phyloP scores from a whole-genome alignment of 1,284 basidiomycete species.

The Leccinum idahoense region DNA sequence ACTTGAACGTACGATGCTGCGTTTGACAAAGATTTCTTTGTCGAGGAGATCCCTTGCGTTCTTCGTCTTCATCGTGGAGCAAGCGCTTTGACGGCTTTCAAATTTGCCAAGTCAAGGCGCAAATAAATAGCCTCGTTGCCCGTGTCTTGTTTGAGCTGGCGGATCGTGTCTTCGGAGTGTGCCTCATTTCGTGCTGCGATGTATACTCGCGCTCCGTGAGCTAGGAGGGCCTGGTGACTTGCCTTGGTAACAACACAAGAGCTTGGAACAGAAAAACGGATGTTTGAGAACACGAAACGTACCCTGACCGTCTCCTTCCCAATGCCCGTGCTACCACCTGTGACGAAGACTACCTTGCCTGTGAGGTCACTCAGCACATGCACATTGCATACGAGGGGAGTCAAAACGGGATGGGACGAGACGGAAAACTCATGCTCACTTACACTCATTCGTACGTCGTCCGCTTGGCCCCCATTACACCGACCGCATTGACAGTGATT shows the following conservation, averaged over 20 bases:
- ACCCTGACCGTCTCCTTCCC: slow-evolving; percentile 22
- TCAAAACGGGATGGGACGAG: too few relatives aligned
- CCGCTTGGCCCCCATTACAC: too few relatives aligned
- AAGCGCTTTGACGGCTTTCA: slow-evolving; percentile 39
- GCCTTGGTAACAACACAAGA: neutral
- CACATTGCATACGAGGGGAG: too few relatives aligned
- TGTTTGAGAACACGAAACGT: neutral
- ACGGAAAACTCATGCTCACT: too few relatives aligned
- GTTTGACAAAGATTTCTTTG: slow-evolving; percentile 58
- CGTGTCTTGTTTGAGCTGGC: slow-evolving; percentile 39
- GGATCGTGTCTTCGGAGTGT: slow-evolving; percentile 45
- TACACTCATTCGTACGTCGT: too few relatives aligned
- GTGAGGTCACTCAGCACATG: too few relatives aligned
- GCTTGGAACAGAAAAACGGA: neutral
- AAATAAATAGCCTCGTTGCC: slow-evolving; percentile 45
- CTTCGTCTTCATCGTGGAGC: slow-evolving; percentile 40
- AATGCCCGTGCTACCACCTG: slow-evolving; percentile 25
- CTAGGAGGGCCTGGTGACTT: slow-evolving; percentile 35
- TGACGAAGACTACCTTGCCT: slow-evolving; percentile 28
- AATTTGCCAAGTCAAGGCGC: slow-evolving; percentile 50
- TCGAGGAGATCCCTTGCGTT: slow-evolving; percentile 51
- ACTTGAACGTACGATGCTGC: slow-evolving; percentile 48
- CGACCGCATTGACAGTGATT: too few relatives aligned
- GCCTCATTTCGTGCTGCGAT: slow-evolving; percentile 44
- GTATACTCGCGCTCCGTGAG: slow-evolving; percentile 55